Conservation (phyloP, 1,139 yeast genomes). For the Yamadazyma diospyri region DNA sequence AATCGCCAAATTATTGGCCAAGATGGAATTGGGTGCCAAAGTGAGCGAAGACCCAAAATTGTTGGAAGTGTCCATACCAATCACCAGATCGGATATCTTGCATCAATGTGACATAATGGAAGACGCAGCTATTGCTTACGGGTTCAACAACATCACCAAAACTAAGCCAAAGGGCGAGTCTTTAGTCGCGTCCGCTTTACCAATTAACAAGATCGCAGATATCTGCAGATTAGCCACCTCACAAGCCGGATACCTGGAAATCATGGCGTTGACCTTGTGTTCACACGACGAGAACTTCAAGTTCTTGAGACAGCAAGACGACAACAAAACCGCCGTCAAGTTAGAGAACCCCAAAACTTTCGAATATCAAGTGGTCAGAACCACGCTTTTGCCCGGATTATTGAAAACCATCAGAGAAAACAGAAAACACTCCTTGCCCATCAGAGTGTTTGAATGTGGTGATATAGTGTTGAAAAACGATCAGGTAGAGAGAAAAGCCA, state of each 20-base stretch:
- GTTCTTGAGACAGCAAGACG: slow-evolving; percentile 74
- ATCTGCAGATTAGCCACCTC: slow-evolving; percentile 88
- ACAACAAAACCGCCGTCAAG: slow-evolving; percentile 73
- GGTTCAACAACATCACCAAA: slow-evolving; percentile 82
- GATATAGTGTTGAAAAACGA: slow-evolving; percentile 88
- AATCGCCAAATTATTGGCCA: slow-evolving; percentile 63
- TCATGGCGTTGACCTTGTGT: slow-evolving; percentile 89
- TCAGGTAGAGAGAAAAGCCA: slow-evolving; percentile 80
- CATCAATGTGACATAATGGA: slow-evolving; percentile 99
- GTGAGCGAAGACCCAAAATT: slow-evolving; percentile 50
- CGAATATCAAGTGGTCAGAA: slow-evolving; percentile 97
- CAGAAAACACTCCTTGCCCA: slow-evolving; percentile 92
- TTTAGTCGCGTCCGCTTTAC: slow-evolving; percentile 82
- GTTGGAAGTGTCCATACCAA: slow-evolving; percentile 75
- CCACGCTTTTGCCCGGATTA: slow-evolving; percentile 89
- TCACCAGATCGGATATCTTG: slow-evolving; percentile 91
- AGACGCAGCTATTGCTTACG: slow-evolving; percentile 96
- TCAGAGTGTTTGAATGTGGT: slow-evolving; percentile 91
- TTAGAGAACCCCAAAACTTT: slow-evolving; percentile 94
- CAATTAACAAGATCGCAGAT: slow-evolving; percentile 87
- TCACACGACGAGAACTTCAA: slow-evolving; percentile 96
- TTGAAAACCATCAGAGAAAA: slow-evolving; percentile 94
- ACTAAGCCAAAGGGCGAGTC: slow-evolving; percentile 80
- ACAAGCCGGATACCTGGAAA: slow-evolving; percentile 95
- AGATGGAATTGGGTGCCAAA: slow-evolving; percentile 75